Base-by-base conservation (phyloP, 805 yeast genomes). In the Candida methanosorbosa region DNA sequence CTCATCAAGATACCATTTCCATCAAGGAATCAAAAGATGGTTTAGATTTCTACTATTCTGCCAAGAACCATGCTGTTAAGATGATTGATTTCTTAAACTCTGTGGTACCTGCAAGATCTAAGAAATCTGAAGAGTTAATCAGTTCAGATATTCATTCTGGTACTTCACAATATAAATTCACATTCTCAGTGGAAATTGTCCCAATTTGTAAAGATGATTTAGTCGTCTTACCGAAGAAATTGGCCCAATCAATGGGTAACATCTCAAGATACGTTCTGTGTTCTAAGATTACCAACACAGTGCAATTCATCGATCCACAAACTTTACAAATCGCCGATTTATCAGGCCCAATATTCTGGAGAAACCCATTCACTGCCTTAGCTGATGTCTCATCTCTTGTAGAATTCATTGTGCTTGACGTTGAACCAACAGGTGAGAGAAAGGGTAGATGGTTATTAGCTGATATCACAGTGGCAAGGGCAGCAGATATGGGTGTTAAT, bases 201-300 rank as follows among this genome's bases (percentile, higher is more conserved):
- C 98, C 98, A 15, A 78, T 94, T 29, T 92, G 98, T 72, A 83
- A 92, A 59, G 99, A 92, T 54, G 98, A 94, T 56, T 68, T 92
- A 47, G 95, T 92, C 18, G 85, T 90, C 23, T 66, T 92, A 45
- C 98, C 98, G 21, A 80, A 81, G 55, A 81, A 80, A 52, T 59
- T 90, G 46, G 97, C 97, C 6, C 74, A 76, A 42, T 72, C 83
- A 13, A 56, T 85, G 63, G 96, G 97, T 37, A 80, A 80, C 54
- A 82, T 86, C 38, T 68, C 88, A 23, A 78, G 84, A 54, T 64
- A 90, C 43, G 92, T 83, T 11, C 57, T 92, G 36, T 92, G 98
- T 64, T 76, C 84, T 36, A 85, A 84, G 53, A 64, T 92, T 36
- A 73, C 94, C 29, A 90, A 86, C 56, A 64, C 83, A 39, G 47